Base-by-base conservation (phyloP, 202 grass and related monocot species). In the Hordeum pubiflorum region DNA sequence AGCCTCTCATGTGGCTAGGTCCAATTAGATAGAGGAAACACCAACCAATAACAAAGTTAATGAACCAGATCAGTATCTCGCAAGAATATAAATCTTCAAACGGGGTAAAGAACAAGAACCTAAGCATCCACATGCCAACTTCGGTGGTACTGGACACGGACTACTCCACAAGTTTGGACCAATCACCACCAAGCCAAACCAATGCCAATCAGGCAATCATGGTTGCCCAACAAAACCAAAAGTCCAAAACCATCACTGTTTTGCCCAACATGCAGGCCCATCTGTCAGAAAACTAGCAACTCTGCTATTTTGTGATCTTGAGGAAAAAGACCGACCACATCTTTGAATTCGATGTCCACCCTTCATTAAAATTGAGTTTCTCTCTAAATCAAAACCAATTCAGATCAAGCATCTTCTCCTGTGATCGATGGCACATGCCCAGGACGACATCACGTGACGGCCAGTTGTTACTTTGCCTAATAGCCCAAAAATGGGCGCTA, bases 391-490 rank as follows among this genome's bases (percentile, higher is more conserved):
- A 74, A 65, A 74, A 41, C 36, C 22, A 40, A 75, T 76, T 59
- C 13, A 69, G 61, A 67, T 76, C 37, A 69, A 22, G 27, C 6
- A 38, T 4, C 3, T 4, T 10, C 39, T 64, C 65, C 69, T 10
- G 36, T 6, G 36, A 3, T 38, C 6, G 36, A 38, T 38, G 32
- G 34, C 79, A 82, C 72, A 55, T 77, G 55, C 22, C 72, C 65
- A 62, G 1, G 13, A 14, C 40, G 75, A 27, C 54, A 69, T 69
- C 78, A 86, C 78, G 72, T 82, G 78, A 70, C 3, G 17, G 17
- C 63, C 77, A 52, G 52, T 39, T 81, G 71, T 39, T 82, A 10
- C n/a, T 29, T 29, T 32, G 27, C 52, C 48, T 37, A 12, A 71
- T 18, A 70, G 20, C 36, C 6, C 36, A 34, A 17, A 34, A 36